Percentiles rank a stretch among this genome's conserved stretches.
These are phyloP conservation scores for Capsicum baccatum DNA, from an alignment of 257 asterid genomes.

Conservation along the genomic window DNA sequence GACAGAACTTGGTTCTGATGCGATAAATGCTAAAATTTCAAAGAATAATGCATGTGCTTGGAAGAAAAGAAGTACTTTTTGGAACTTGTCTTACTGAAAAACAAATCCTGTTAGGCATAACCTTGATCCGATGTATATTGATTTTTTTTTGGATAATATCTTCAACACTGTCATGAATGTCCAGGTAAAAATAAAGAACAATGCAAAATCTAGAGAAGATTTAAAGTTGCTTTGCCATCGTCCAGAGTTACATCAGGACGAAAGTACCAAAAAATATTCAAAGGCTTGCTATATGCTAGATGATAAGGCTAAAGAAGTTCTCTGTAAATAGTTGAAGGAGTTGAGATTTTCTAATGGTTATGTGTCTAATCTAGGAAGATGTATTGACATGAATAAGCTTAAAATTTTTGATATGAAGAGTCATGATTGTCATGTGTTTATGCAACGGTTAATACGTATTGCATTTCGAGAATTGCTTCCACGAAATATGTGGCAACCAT, in stretches of 20 bases:
- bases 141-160: background rate
- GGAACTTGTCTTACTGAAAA: background rate
- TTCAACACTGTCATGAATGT: background rate
- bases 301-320: background rate
- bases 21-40: background rate
- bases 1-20: background rate
- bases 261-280: background rate
- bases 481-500: background rate
- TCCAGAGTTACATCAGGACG: background rate
- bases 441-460: background rate
- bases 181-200: background rate
- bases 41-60: background rate
- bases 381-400: background rate
- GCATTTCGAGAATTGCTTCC: background rate
- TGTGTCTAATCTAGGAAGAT: background rate
- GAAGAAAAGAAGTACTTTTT: background rate
- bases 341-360: background rate
- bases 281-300: background rate
- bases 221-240: background rate
- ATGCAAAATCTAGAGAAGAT: background rate
- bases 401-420: background rate
- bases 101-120: background rate
- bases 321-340: background rate
- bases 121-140: background rate
- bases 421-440: background rate